phyloP scores from a whole-genome alignment of 345 rosid species.

The Odontarrhena argentea region DNA sequence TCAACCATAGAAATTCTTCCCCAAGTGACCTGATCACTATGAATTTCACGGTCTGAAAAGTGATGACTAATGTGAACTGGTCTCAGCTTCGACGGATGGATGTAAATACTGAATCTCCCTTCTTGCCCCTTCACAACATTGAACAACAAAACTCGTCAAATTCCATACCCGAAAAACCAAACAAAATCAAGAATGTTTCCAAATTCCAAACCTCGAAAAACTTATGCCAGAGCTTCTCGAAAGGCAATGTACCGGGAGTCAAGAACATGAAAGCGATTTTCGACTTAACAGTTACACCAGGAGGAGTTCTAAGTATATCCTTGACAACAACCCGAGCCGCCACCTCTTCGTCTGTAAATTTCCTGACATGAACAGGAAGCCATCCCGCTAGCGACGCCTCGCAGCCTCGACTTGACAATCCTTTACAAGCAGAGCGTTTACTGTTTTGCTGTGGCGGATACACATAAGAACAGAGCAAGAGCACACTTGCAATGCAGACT shows the following conservation, averaged over 20 bases:
- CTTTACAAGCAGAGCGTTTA: slow-evolving; percentile 58
- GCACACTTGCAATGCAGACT: slow-evolving; percentile 74
- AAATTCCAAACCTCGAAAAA: slow-evolving; percentile 58
- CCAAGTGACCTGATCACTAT: slow-evolving; percentile 85
- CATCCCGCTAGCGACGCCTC: slow-evolving; percentile 63
- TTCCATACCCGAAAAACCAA: slow-evolving; percentile 2
- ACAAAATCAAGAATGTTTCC: slow-evolving; percentile 1
- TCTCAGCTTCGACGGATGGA: slow-evolving; percentile 74
- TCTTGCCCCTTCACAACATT: slow-evolving; percentile 66
- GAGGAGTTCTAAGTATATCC: slow-evolving; percentile 67
- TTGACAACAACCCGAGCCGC: slow-evolving; percentile 72
- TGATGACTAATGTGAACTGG: slow-evolving; percentile 78
- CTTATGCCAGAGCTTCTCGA: slow-evolving; percentile 94
- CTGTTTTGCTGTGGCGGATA: slow-evolving; percentile 78
- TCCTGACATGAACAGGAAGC: slow-evolving; percentile 94
- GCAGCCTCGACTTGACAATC: slow-evolving; percentile 80
- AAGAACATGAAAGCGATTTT: slow-evolving; percentile 96
- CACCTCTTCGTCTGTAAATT: slow-evolving; percentile 77
- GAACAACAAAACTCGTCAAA: neutral
- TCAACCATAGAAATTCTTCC: slow-evolving; percentile 97
- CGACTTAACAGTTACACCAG: slow-evolving; percentile 50
- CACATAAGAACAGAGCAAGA: slow-evolving; percentile 73
- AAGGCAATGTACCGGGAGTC: slow-evolving; percentile 83
- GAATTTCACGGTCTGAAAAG: slow-evolving; percentile 71
- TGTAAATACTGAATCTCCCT: slow-evolving; percentile 73